phyloP scores from a whole-genome alignment of 2,329 filamentous ascomycete species.

The Oidium heveae region DNA sequence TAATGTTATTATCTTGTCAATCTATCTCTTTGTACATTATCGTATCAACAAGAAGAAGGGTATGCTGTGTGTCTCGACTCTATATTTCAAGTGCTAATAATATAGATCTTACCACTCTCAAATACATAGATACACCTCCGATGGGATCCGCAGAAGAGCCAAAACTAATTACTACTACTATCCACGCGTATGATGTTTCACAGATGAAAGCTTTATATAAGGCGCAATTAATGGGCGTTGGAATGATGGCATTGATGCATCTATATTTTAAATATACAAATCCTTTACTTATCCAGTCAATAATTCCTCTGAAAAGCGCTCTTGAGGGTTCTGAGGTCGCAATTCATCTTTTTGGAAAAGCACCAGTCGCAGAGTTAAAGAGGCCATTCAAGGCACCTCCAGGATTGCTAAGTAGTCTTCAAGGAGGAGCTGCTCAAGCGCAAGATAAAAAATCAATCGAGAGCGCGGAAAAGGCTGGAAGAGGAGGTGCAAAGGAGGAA shows the following conservation, averaged over 20 bases:
- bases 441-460: constrained; percentile 82
- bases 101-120: constrained; percentile 86
- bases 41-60: constrained; percentile 95
- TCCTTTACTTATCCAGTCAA: constrained; percentile 92
- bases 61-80: constrained; percentile 20
- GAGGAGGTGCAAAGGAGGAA: constrained; percentile 48
- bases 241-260: constrained; percentile 98
- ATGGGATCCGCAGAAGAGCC: constrained; percentile 86
- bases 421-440: constrained; percentile 38
- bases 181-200: constrained; percentile 77
- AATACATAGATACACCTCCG: constrained; percentile 89
- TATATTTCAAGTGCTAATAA: neutral
- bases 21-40: constrained; percentile 68
- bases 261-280: constrained; percentile 99
- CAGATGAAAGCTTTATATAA: constrained; percentile 74
- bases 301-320: constrained; percentile 88
- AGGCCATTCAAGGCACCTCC: constrained; percentile 75
- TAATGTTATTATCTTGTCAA: constrained; percentile 57
- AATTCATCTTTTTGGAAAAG: constrained; percentile 73
- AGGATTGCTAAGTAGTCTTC: constrained; percentile 61
- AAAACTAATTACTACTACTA: constrained; percentile 88
- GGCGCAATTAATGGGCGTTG: constrained; percentile 80
- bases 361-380: constrained; percentile 76
- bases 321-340: constrained; percentile 91
- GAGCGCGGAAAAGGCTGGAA: constrained; percentile 49